Evolutionary conservation across 139 green algal species (phyloP).

Genomic region (Coelastrella sp.): DNA sequence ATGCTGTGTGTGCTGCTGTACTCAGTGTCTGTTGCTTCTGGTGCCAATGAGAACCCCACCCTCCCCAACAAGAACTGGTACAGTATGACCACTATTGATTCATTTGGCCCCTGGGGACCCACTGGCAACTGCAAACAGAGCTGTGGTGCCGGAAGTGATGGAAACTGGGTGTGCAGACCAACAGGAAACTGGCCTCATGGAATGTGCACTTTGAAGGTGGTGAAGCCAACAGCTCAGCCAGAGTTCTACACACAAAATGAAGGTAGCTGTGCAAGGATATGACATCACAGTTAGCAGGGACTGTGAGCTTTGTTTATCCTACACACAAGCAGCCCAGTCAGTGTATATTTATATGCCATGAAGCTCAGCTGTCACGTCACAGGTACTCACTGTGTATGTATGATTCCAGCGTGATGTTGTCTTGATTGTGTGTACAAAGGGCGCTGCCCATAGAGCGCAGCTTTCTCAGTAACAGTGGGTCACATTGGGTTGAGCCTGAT

Average conservation of each 20-base stretch:
- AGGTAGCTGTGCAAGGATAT: not conserved
- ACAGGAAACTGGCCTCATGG: not conserved
- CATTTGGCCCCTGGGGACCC: constrained; percentile 27
- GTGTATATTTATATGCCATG: too few relatives aligned
- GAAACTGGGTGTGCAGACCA: not conserved
- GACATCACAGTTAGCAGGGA: too few relatives aligned
- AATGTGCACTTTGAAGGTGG: constrained; percentile 30
- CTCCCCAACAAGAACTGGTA: not conserved
- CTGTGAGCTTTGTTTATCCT: not conserved
- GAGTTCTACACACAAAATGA: constrained; percentile 6
- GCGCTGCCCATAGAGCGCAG: too few relatives aligned
- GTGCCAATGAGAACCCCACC: not conserved
- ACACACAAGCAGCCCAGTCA: too few relatives aligned
- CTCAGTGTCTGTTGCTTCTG: not conserved
- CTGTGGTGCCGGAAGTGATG: not conserved
- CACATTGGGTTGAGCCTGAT: too few relatives aligned
- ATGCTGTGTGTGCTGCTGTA: too few relatives aligned
- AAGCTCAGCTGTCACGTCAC: too few relatives aligned
- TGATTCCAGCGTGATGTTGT: too few relatives aligned
- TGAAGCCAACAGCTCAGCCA: not conserved
- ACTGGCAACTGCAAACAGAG: constrained; percentile 4
- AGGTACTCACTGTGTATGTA: too few relatives aligned
- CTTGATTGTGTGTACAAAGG: too few relatives aligned
- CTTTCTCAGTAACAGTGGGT: too few relatives aligned
- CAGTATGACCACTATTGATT: not conserved